Percentiles rank a stretch among this genome's conserved stretches.
Conservation (phyloP, 768 basidiomycete genomes). For the Mycena belliarum region DNA sequence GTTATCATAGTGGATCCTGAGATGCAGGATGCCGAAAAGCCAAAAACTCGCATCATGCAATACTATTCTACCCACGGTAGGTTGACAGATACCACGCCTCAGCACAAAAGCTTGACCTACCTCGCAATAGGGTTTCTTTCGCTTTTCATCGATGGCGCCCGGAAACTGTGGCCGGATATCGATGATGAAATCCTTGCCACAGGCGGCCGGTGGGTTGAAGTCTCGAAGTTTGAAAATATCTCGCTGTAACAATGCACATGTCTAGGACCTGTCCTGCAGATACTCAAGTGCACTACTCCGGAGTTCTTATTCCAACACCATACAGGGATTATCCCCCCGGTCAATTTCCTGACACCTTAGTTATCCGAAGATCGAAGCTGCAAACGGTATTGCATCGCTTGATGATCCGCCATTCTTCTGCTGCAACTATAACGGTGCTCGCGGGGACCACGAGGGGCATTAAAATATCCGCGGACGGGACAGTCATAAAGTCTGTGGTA, state of each 20-base stretch:
- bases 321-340: conserved; percentile 5
- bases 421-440: background rate
- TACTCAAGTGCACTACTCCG: conserved; percentile 18
- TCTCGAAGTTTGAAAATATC: too few relatives aligned
- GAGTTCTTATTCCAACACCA: conserved; percentile 9
- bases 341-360: conserved; percentile 15
- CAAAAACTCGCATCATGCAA: conserved; percentile 21
- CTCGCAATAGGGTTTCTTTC: background rate
- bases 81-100: background rate
- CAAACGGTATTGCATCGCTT: conserved; percentile 25
- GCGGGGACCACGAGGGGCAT: conserved; percentile 14
- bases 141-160: background rate
- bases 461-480: background rate
- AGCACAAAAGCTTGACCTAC: too few relatives aligned
- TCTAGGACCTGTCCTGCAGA: conserved; percentile 3
- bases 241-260: too few relatives aligned
- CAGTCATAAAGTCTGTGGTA: conserved; percentile 1
- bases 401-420: background rate
- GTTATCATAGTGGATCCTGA: conserved; percentile 32
- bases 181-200: background rate
- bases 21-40: conserved; percentile 11
- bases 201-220: conserved; percentile 37
- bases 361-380: conserved; percentile 16
- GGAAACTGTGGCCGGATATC: background rate
- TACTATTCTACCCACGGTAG: conserved; percentile 20